Evolutionary conservation across 768 basidiomycete species (phyloP), one percentile per base, ranked within the genome.

Genomic region (Tylopilus subfusipes): DNA sequence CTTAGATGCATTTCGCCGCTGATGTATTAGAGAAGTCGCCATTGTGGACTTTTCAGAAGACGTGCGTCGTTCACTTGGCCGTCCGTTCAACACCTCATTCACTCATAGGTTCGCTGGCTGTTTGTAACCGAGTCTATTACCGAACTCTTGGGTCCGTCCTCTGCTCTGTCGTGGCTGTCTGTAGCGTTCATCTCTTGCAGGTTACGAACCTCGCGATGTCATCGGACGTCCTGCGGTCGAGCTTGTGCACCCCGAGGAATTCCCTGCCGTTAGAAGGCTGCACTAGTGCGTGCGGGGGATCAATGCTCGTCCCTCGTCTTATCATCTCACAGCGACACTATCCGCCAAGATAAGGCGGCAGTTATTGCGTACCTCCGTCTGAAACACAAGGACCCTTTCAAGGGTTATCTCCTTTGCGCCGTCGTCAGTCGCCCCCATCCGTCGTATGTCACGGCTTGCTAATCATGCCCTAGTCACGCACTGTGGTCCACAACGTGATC

Each of bases 191-290:
- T 27, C 18, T 42, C 8, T 24, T 22, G 21, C 63, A 90, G 88
- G 88, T 47, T 91, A 78, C 63, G 88, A 91, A 60, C 85, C 87
- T 9, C 73, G 76, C 48, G 89, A 91, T 61, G 76, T 90, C 56
- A 75, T 87, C 50, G 86, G 86, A 3, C 76, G 73, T 31, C 80
- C 88, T 4, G 87, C 85, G 3, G 74, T 90, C 42, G 82, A 88
- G 50, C 84, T 91, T 56, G 87, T 88, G 27, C 90, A 92, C 66
- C 89, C 89, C 2, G 90, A 91, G 48, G 89, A 92, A 66, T 84
- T 84, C 60, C 68, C 78, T 27, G 78, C 81, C 33, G 80, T 86
- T n/a, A 80, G 80, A 63, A 76, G 77, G 55, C 73, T 90, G 38
- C 90, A 90, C 68, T 86, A 86, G 87, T 88, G 60, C 39, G 57